Percentiles rank a stretch among this genome's conserved stretches.
phyloP scores from a whole-genome alignment of 2,329 filamentous ascomycete genomes.

The Sarocladiaceae sp. region DNA sequence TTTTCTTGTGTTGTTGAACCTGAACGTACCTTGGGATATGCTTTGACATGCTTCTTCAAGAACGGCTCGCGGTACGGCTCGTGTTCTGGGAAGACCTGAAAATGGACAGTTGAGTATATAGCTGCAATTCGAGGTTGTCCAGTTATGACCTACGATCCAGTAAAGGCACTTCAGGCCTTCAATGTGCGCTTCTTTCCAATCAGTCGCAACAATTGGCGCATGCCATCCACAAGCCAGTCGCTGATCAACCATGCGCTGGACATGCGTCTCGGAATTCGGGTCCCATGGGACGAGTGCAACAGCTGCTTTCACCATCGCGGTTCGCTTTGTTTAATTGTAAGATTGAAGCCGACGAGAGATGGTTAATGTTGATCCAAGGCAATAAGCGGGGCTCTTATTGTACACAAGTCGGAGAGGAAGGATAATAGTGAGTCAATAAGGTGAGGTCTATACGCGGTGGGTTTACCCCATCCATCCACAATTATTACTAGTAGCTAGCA shows the following conservation, averaged over 20 bases:
- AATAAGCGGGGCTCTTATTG: no score
- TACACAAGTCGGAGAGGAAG: no score
- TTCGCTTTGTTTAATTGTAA: no score
- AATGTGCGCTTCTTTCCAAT: constrained; percentile 18
- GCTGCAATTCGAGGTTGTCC: not conserved
- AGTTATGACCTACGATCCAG: constrained; percentile 14
- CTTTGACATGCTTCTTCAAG: constrained; percentile 17
- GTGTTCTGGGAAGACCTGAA: constrained; percentile 13
- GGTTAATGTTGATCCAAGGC: no score
- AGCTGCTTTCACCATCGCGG: constrained; percentile 8
- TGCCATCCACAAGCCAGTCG: constrained; percentile 22
- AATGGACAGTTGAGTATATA: not conserved
- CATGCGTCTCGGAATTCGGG: constrained; percentile 17
- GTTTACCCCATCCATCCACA: no score
- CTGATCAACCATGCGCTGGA: constrained; percentile 19
- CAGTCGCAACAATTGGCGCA: constrained; percentile 12
- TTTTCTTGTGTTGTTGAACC: not conserved
- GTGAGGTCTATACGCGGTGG: no score
- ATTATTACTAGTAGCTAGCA: no score
- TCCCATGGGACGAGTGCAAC: constrained; percentile 22
- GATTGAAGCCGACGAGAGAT: no score
- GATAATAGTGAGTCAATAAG: no score
- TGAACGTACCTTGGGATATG: constrained; percentile 16
- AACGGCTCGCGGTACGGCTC: constrained; percentile 13
- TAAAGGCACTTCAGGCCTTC: constrained; percentile 17